phyloP scores from a whole-genome alignment of 129 eudicot species.

The Sambucus nigra region DNA sequence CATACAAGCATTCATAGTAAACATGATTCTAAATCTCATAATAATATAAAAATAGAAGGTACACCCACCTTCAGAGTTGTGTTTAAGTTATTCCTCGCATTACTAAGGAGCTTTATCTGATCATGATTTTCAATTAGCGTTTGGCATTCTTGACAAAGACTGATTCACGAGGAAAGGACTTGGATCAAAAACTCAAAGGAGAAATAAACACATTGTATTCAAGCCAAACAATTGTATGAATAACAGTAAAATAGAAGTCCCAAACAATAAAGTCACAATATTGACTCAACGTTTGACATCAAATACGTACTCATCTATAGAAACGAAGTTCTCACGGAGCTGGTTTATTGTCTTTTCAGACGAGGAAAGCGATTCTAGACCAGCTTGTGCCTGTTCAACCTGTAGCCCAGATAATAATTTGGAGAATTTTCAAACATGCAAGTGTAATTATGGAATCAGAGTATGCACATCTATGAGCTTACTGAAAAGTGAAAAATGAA shows the following conservation, averaged over 20 bases:
- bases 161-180: constrained; percentile 24
- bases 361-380: constrained; percentile 71
- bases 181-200: constrained; percentile 16
- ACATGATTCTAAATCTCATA: background rate
- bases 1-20: background rate
- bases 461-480: too few species aligned
- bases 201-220: constrained; percentile 1
- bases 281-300: constrained; percentile 1
- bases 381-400: constrained; percentile 99
- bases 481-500: too few species aligned
- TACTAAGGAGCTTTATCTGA: constrained; percentile 94
- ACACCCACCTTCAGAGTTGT: constrained; percentile 75
- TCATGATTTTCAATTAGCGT: constrained; percentile 95
- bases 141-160: constrained; percentile 95
- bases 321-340: constrained; percentile 77
- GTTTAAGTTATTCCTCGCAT: constrained; percentile 89
- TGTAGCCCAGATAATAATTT: constrained; percentile 17
- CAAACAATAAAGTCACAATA: background rate
- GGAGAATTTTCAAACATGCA: background rate
- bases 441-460: too few species aligned
- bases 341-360: constrained; percentile 62
- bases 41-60: background rate
- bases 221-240: background rate
- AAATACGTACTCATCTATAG: constrained; percentile 63
- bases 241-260: background rate